Base-by-base conservation (phyloP, 2,329 filamentous ascomycete genomes). In the Saccharata proteae region DNA sequence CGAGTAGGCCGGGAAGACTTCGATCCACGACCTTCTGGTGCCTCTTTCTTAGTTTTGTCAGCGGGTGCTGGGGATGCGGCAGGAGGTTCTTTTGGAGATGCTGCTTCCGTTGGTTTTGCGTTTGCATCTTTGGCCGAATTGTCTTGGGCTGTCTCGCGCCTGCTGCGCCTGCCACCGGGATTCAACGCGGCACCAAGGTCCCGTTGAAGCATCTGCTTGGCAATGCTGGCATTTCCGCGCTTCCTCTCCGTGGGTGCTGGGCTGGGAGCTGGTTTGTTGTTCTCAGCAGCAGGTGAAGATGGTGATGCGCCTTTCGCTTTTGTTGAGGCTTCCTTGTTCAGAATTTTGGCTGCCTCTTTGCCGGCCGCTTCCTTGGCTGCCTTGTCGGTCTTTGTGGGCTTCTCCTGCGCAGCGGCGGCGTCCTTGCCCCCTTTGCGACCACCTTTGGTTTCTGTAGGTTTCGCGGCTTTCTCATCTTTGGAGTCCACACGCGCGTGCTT, bases 121-220 rank as follows among this genome's bases (percentile, higher is more conserved):
- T 32, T 25, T 13, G 40, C 24, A 11, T 52, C 50, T 12, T 43
- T 26, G 3, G 40, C 32, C 27, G 41, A 38, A n/a, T n/a, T n/a
- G 7, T 35, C 33, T 13, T 35, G 33, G 7, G 19, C 33, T 8
- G 33, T 12, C 15, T 35, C 33, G 6, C 29, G 23, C 10, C 54
- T 54, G 20, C 56, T 51, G 28, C 54, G 46, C 27, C 53, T 61
- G 31, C 60, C 61, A n/a, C 59, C 54, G 26, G 51, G 46, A 18
- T 59, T 47, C 22, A 61, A 58, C 17, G 59, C 58, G 10, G 77
- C 57, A 9, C 73, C 73, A 14, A 77, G 54, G 47, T 78, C 73
- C 35, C 72, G 67, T 41, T 75, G 71, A 3, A 77, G 56, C 47
- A 77, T 75, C 29, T 68, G 67, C 25, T 67, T 65, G 4, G 67